Conservation (phyloP, 208 protist genomes). For the Trypanosoma lewisi region DNA sequence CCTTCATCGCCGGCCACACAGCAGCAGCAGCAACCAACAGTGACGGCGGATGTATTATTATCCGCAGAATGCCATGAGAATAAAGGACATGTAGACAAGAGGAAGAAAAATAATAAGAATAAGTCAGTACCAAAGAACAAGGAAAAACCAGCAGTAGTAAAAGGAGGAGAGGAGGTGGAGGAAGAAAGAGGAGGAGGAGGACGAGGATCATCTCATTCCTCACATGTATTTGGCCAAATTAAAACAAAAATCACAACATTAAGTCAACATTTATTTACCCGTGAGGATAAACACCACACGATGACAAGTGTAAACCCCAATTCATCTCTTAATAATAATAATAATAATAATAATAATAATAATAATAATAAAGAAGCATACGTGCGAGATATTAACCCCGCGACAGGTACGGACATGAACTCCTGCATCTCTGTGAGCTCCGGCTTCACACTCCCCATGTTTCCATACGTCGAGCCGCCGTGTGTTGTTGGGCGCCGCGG, state of each 20-base stretch:
- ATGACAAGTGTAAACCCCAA: not conserved
- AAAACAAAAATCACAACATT: constrained; percentile 11
- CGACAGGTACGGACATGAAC: too few relatives aligned
- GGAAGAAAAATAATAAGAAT: too few relatives aligned
- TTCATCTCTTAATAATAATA: not conserved
- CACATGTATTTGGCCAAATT: not conserved
- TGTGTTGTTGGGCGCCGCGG: too few relatives aligned
- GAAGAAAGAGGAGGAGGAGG: too few relatives aligned
- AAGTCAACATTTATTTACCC: constrained; percentile 4
- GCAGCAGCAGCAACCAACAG: not conserved
- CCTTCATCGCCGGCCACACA: not conserved
- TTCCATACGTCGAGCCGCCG: too few relatives aligned
- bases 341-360: not conserved
- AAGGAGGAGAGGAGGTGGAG: too few relatives aligned
- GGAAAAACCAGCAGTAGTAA: not conserved
- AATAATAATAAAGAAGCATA: not conserved
- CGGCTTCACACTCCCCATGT: too few relatives aligned
- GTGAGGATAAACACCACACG: not conserved
- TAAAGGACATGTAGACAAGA: too few relatives aligned
- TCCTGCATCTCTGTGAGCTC: too few relatives aligned
- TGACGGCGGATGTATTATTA: not conserved
- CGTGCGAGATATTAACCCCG: too few relatives aligned
- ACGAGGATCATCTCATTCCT: not conserved
- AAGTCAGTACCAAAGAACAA: too few relatives aligned
- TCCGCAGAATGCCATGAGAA: not conserved